phyloP scores from a whole-genome alignment of 257 asterid species.

The Prunella vulgaris region DNA sequence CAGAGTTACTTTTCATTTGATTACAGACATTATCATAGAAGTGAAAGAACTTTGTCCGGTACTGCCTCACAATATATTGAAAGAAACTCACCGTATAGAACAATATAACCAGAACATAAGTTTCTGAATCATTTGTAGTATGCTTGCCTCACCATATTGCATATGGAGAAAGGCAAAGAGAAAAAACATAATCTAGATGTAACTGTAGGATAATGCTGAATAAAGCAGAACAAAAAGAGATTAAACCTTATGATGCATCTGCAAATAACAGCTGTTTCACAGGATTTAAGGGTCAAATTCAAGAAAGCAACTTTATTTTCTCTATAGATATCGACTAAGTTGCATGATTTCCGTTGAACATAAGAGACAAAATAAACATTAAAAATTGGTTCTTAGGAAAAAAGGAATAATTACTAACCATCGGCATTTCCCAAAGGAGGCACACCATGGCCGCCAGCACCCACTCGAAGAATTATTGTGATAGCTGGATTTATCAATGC shows the following conservation, averaged over 20 bases:
- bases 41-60: not conserved
- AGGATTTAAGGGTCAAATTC: constrained; percentile 18
- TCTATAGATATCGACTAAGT: constrained; percentile 5
- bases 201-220: not conserved
- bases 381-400: constrained; percentile 8
- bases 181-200: constrained; percentile 7
- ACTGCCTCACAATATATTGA: not conserved
- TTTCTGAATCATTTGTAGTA: not conserved
- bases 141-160: constrained; percentile 5
- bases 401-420: constrained; percentile 47
- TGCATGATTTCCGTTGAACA: constrained; percentile 5
- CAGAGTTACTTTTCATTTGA: not conserved
- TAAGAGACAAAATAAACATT: constrained; percentile 3
- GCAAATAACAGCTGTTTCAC: constrained; percentile 1
- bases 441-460: constrained; percentile 91
- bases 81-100: constrained; percentile 3
- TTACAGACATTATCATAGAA: not conserved
- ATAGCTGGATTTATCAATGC: constrained; percentile 87
- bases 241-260: not conserved
- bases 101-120: not conserved
- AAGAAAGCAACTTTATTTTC: not conserved
- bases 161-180: not conserved
- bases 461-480: constrained; percentile 71
- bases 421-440: constrained; percentile 83
- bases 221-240: not conserved